A percentile compares a stretch with the other conserved stretches of the same genome.
Conservation (phyloP, 306 rosid genomes). For the Glycine tomentella region DNA sequence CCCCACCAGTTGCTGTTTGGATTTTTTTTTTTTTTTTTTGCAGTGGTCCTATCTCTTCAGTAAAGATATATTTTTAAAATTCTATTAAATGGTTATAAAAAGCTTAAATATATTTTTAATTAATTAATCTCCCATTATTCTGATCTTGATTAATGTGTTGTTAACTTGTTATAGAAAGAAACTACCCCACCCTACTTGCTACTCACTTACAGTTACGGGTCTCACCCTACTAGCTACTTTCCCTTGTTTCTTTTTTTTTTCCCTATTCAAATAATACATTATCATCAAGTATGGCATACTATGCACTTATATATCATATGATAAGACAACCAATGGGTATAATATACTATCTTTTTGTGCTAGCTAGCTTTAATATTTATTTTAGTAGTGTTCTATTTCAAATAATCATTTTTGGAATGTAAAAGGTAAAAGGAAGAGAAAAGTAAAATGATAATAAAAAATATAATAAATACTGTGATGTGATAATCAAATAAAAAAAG, state of each 20-base stretch:
- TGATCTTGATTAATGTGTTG: background rate
- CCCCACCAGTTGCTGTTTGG: slow-evolving; percentile 37
- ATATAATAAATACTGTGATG: too few species aligned
- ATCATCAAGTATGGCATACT: background rate
- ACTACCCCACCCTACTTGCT: slow-evolving; percentile 13
- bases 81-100: background rate
- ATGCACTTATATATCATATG: background rate
- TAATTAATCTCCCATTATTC: background rate
- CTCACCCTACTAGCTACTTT: background rate
- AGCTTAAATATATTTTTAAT: background rate
- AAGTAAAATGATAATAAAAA: too few species aligned
- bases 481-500: too few species aligned
- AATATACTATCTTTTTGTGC: background rate
- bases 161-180: background rate
- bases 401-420: too few species aligned
- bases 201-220: background rate
- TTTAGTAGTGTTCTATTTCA: background rate
- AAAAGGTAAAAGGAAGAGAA: too few species aligned
- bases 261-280: background rate
- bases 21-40: background rate
- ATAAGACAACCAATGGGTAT: too few species aligned
- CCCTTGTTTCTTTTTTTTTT: background rate
- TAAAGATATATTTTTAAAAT: background rate
- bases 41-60: background rate
- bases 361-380: background rate